Conservation (phyloP, 176 grass and related monocot species). For the Melocanna baccifera region DNA sequence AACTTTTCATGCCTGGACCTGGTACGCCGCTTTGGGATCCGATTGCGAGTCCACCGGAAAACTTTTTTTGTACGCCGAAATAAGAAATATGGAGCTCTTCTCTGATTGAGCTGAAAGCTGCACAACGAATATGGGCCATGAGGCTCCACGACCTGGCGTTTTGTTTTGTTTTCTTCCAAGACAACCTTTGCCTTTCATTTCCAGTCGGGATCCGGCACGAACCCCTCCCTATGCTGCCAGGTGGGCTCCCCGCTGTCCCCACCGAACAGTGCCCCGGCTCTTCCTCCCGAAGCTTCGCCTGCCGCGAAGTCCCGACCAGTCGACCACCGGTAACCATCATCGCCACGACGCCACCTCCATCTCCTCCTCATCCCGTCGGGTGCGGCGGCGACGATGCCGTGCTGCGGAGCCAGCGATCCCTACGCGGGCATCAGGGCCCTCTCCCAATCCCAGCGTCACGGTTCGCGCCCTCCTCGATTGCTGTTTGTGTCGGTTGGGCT, state of each 20-base stretch:
- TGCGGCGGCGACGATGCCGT: conserved; percentile 16
- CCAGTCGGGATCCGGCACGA: too few species aligned
- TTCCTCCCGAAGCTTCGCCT: neutral
- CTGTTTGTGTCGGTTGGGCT: neutral
- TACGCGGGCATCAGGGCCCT: neutral
- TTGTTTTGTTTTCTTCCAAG: too few species aligned
- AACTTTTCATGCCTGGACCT: too few species aligned
- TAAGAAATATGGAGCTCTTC: too few species aligned
- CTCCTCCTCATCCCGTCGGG: neutral
- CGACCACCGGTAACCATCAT: too few species aligned
- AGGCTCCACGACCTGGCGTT: too few species aligned
- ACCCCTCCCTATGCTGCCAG: neutral
- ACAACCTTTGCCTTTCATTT: too few species aligned
- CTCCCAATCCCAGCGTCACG: neutral
- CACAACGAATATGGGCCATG: too few species aligned
- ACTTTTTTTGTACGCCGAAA: too few species aligned
- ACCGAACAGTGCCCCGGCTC: neutral
- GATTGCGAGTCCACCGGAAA: too few species aligned
- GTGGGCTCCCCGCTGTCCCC: neutral
- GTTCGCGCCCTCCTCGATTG: neutral
- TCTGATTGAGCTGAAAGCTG: too few species aligned
- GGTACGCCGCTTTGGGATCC: too few species aligned
- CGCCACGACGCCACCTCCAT: neutral
- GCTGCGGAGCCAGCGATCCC: neutral
- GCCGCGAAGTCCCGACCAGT: neutral